A percentile compares a stretch with the other conserved stretches of the same genome.
Evolutionary conservation across 2,329 filamentous ascomycete genomes (phyloP).

Genomic region (Lizonia empirigonia): DNA sequence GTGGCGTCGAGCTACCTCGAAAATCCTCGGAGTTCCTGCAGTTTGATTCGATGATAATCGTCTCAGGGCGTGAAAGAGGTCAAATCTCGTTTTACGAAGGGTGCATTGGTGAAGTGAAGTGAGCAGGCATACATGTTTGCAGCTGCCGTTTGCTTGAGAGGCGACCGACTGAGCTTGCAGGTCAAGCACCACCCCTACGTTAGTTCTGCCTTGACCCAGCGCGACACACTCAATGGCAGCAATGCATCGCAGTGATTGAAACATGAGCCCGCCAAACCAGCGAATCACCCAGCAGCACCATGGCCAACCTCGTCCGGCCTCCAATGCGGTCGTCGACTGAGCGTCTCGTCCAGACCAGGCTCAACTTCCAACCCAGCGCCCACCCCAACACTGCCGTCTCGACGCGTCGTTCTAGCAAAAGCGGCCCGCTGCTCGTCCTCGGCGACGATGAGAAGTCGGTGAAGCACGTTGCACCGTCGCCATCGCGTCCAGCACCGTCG

Average conservation of each 20-base stretch:
- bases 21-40: constrained; percentile 22
- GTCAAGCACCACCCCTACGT: constrained; percentile 30
- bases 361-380: constrained; percentile 29
- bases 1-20: constrained; percentile 25
- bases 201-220: constrained; percentile 34
- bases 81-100: constrained; percentile 16
- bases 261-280: constrained; percentile 37
- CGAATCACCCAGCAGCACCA: constrained; percentile 24
- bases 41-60: constrained; percentile 25
- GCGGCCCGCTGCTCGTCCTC: constrained; percentile 30
- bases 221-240: constrained; percentile 42
- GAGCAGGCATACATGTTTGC: constrained; percentile 6
- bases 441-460: constrained; percentile 29
- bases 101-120: constrained; percentile 16
- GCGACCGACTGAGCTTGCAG: constrained; percentile 32
- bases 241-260: constrained; percentile 27
- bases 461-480: constrained; percentile 16
- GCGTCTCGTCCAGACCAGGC: constrained; percentile 34
- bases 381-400: constrained; percentile 28
- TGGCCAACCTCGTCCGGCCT: constrained; percentile 37
- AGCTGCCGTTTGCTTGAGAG: constrained; percentile 10
- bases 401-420: constrained; percentile 38
- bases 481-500: constrained; percentile 24
- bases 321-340: constrained; percentile 42
- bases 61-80: constrained; percentile 11